A percentile compares a stretch with the other conserved stretches of the same genome.
These are phyloP conservation scores for Talaromyces borbonicus DNA, from an alignment of 495 filamentous ascomycete genomes.

Conservation along the genomic window DNA sequence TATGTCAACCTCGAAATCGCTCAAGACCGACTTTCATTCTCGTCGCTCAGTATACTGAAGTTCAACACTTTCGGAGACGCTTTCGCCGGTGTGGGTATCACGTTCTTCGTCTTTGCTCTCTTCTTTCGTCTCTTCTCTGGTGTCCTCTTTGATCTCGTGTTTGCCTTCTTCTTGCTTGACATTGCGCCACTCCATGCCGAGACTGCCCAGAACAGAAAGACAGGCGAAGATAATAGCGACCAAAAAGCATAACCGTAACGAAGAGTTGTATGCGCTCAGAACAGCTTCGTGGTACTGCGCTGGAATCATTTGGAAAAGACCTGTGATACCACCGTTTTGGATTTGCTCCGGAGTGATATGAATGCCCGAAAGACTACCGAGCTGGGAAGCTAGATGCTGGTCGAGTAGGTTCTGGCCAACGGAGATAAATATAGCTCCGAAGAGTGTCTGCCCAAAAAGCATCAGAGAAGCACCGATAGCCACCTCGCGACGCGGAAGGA, in stretches of 20 bases:
- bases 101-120: no score
- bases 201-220: conserved; percentile 20
- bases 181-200: conserved; percentile 30
- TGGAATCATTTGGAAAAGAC: conserved; percentile 15
- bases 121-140: no score
- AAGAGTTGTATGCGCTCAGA: conserved; percentile 20
- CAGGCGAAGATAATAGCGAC: conserved; percentile 21
- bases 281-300: conserved; percentile 12
- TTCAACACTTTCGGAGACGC: no score
- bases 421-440: conserved; percentile 53
- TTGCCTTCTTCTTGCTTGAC: conserved; percentile 27
- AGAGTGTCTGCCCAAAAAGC: conserved; percentile 53
- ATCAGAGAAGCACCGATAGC: conserved; percentile 53
- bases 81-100: no score
- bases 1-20: no score
- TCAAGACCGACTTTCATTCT: no score
- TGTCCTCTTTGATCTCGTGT: no score
- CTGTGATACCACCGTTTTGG: conserved; percentile 21
- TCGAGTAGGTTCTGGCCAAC: conserved; percentile 48
- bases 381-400: conserved; percentile 14
- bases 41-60: no score
- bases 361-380: conserved; percentile 14
- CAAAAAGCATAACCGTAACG: conserved; percentile 21
- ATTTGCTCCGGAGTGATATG: conserved; percentile 11
- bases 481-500: conserved; percentile 45